These are phyloP conservation scores for Eimeria acervulina DNA, from an alignment of 169 alveolate species.

Conservation along the genomic window DNA sequence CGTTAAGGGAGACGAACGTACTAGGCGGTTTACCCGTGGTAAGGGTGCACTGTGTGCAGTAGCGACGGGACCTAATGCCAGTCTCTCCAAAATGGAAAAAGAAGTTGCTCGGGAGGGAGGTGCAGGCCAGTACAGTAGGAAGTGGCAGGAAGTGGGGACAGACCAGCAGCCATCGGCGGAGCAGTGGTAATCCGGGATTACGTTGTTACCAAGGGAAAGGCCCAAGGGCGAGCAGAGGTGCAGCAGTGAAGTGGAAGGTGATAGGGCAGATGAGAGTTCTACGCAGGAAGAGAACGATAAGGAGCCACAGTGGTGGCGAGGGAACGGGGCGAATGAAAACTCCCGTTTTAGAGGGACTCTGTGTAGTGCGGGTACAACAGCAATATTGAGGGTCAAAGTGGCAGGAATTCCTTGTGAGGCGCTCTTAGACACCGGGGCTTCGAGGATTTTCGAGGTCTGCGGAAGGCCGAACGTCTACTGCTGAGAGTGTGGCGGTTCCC, in stretches of 20 bases:
- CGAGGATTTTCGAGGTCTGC: not conserved
- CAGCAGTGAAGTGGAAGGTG: not conserved
- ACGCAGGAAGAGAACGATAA: not conserved
- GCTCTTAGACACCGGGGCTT: not conserved
- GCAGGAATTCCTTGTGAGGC: not conserved
- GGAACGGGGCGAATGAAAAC: not conserved
- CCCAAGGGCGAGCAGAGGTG: not conserved
- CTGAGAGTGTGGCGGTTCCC: not conserved
- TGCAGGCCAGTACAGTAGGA: not conserved
- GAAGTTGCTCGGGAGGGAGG: not conserved
- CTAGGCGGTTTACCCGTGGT: not conserved
- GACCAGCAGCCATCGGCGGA: slow-evolving; percentile 8
- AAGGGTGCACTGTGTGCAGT: not conserved
- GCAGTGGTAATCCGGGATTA: not conserved
- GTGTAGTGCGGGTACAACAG: not conserved
- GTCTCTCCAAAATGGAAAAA: not conserved
- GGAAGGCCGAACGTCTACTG: not conserved
- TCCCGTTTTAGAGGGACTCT: not conserved
- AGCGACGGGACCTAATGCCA: not conserved
- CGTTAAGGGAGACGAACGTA: slow-evolving; percentile 12
- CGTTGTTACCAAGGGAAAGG: not conserved
- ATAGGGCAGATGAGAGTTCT: not conserved
- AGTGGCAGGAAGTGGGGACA: not conserved
- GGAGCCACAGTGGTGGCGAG: slow-evolving; percentile 30
- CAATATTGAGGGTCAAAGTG: not conserved